Evolutionary conservation across 306 rosid species (phyloP), one percentile per base, ranked within the genome.

Genomic region (Fragaria ananassa): DNA sequence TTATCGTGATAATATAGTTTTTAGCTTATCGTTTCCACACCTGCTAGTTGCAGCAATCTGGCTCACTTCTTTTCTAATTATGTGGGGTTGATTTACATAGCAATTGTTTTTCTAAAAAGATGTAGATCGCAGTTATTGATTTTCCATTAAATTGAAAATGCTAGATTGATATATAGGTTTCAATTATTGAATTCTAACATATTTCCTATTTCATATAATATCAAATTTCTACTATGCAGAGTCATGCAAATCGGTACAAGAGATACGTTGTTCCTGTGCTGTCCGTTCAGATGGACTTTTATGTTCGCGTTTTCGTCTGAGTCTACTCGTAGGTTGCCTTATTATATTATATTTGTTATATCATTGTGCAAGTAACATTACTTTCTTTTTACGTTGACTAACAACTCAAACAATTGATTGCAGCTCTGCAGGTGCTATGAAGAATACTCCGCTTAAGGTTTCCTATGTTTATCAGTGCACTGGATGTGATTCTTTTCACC

Each of bases 161-260:
- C 18, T 39, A 17, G 45, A 35, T 31, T 13, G 39, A 71, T 45
- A 64, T 58, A 23, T 72, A 18, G 41, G 15, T 39, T 65, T 64
- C 17, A 9, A 14, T 12, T 56, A 27, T 44, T 75, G 35, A 6
- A 73, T 63, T 42, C 75, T 21, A 9, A 35, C 18, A 12, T 37
- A 15, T 39, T 25, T 61, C 77, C 42, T 70, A 18, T 45, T 74
- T 66, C 45, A 35, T 64, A 2, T 44, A 10, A 31, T 3, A 14
- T 66, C 34, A 46, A 56, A 27, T 69, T 60, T 70, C 37, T 86
- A 69, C n/a, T 66, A 72, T 89, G 91, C 89, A 96, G 99, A 91
- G 98, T 70, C 99, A 96, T 77, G 99, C 99, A 27, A 96, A 96
- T 77, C 89, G 98, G n/a, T 96, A 96, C 87, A 96, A 96, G 79